Base-by-base conservation (phyloP, 768 basidiomycete species). In the Myochromella boudieri region DNA sequence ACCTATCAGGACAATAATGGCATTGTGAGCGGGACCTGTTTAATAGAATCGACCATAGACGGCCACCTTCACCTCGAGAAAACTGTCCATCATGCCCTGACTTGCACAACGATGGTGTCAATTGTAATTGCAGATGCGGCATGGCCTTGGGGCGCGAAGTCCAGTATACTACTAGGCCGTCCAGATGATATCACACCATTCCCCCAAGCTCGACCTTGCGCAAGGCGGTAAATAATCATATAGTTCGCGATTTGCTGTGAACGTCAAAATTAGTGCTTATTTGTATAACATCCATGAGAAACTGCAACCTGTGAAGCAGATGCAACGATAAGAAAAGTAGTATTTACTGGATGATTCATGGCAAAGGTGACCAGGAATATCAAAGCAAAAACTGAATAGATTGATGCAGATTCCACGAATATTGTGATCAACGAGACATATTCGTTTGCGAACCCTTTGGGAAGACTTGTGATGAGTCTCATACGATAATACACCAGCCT, bases 321-420 rank as follows among this genome's bases (percentile, higher is more conserved):
- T 4, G 65, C 61, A 6, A 64, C 37, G 14, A 44, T 58, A 24
- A 72, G 58, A 50, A 72, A 69, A 4, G 71, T 48, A 34, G 70
- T 68, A 33, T 68, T 68, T 11, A 64, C 60, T 2, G 75, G 69
- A 49, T 70, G 60, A 34, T 60, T 58, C 9, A 66, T 26, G 3
- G 68, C 66, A 48, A 72, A 76, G 0, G 69, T 60, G 17, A 72
- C 54, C 36, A 76, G 64, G 51, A 75, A 68, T 6, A 68, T 42
- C 12, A 73, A 14, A 2, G 71, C 63, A 47, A 65, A 64, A 20
- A 65, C 49, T 2, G 71, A 69, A 42, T 75, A 76, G 5, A 75
- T 50, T 0, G 72, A 67, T 0, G 75, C 75, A 3, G 68, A 70
- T 49, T 76, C 74, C 29, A 76, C 52, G 15, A 76, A 39, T 25